Evolutionary conservation across 306 rosid species (phyloP).

Genomic region (Castanea mollissima): DNA sequence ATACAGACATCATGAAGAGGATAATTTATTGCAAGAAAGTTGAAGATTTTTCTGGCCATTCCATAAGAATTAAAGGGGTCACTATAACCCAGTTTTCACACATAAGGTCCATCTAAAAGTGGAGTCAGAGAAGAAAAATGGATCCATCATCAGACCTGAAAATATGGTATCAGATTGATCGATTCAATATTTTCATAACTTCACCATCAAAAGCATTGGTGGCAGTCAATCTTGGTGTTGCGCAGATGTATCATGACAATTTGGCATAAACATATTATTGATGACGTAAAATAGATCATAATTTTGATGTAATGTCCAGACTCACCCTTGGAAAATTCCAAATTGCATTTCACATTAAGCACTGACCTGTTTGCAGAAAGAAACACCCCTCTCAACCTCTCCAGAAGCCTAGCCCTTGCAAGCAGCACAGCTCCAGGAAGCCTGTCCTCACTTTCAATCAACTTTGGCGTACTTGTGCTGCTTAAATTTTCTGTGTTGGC

Average conservation of each 20-base stretch:
- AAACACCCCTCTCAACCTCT: conserved; percentile 78
- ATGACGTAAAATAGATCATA: no score
- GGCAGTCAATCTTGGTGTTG: neutral
- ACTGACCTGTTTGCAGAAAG: conserved; percentile 55
- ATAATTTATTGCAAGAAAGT: neutral
- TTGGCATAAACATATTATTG: neutral
- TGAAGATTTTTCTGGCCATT: neutral
- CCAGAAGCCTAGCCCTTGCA: conserved; percentile 86
- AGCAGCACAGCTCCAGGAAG: conserved; percentile 75
- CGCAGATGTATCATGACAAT: neutral
- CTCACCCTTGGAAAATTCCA: no score
- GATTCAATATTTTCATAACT: neutral
- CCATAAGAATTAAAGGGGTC: neutral
- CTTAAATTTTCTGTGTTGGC: conserved; percentile 36
- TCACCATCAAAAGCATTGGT: neutral
- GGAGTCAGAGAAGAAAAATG: neutral
- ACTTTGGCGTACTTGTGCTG: conserved; percentile 22
- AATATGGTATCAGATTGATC: neutral
- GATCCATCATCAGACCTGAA: neutral
- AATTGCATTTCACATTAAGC: neutral
- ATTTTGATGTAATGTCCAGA: no score
- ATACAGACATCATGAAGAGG: neutral
- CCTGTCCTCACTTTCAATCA: conserved; percentile 44
- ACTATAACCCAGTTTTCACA: neutral
- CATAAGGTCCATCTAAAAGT: neutral